Evolutionary conservation across 768 basidiomycete species (phyloP), one percentile per base, ranked within the genome.

Genomic region (Hericium coralloides): DNA sequence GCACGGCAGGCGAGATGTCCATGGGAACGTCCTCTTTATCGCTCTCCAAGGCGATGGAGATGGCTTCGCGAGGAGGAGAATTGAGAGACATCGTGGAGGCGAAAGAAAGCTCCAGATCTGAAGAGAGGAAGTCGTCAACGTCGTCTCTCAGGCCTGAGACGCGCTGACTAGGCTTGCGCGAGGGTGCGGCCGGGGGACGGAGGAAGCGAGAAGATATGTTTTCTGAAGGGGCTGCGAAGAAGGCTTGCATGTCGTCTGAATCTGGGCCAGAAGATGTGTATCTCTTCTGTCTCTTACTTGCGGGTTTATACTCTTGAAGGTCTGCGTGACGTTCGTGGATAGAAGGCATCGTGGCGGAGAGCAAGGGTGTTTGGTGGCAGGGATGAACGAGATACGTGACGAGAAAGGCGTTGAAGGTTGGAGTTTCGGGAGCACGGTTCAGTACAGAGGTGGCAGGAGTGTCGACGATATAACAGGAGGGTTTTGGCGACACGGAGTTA

Each of bases 91-190:
- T 84, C 59, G 79, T 88, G 31, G 89, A 90, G 7, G 87, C 87
- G 65, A 92, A 92, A 26, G 89, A 91, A 39, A 83, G 72, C 67
- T 92, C 90, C 50, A 90, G 78, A 65, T 89, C 88, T n/a, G 85
- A 85, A 37, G 83, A 81, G 52, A 83, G 74, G 65, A 82, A 84
- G 45, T 85, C 82, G 59, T 89, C 83, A 54, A 81, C 68, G 58
- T 85, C 81, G 64, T 81, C 77, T 71, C 59, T 68, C 63, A 48
- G 66, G 72, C 63, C 70, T 67, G 64, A 72, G 68, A 62, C 52
- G 55, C 71, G 70, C 61, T 79, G 77, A 57, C 69, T 77, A 56
- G 72, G 76, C 69, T 80, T 82, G 63, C 78, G 76, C 39, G 76
- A 69, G 57, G 75, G 77, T 15, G 71, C 70, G 20, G 76, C 61